phyloP scores from a whole-genome alignment of 2,329 filamentous ascomycete species.

The Exophiala phaeomuriformis region DNA sequence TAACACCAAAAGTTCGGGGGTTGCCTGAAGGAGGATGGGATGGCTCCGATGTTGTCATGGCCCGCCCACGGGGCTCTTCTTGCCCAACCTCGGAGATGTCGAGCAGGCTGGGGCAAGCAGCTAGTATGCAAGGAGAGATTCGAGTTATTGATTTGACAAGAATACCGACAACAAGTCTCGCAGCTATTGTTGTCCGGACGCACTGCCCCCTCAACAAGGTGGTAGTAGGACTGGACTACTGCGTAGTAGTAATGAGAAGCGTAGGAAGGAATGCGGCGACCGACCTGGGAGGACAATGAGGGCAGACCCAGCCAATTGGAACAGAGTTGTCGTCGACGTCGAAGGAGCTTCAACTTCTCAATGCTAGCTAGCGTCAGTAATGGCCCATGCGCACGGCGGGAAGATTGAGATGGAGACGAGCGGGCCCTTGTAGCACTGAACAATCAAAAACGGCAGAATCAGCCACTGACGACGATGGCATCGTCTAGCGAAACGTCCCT shows the following conservation, averaged over 20 bases:
- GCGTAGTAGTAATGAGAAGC: background rate
- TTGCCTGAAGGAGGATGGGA: no score
- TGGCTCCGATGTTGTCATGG: no score
- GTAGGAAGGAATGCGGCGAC: background rate
- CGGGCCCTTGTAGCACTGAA: background rate
- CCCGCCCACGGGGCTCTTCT: no score
- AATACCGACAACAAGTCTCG: no score
- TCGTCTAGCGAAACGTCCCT: background rate
- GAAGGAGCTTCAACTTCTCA: background rate
- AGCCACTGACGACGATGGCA: constrained; percentile 14
- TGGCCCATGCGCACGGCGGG: constrained; percentile 6
- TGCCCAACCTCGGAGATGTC: no score
- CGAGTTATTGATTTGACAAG: no score
- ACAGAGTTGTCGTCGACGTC: background rate
- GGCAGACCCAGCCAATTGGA: background rate
- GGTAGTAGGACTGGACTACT: background rate
- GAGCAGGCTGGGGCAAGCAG: no score
- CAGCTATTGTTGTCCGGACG: no score
- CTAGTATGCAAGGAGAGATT: no score
- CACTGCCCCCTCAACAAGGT: background rate
- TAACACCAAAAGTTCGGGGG: no score
- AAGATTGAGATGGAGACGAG: constrained; percentile 8
- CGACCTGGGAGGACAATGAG: background rate
- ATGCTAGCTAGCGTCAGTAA: background rate
- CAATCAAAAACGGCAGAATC: constrained; percentile 1